phyloP scores from a whole-genome alignment of 768 basidiomycete genomes.

The Trametes cinnabarina region DNA sequence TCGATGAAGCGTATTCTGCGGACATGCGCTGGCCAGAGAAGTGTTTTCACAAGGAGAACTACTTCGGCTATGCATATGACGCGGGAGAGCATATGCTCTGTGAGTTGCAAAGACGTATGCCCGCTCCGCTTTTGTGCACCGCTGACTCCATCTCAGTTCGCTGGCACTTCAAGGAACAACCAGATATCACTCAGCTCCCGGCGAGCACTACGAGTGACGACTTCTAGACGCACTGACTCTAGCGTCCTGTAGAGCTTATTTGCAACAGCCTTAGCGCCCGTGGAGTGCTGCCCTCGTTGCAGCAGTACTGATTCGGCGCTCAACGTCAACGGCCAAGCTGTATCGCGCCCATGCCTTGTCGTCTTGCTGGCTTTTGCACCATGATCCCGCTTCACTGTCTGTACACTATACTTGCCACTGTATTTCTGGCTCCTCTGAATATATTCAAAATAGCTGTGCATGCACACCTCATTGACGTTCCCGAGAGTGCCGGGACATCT shows the following conservation, averaged over 20 bases:
- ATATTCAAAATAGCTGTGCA: no score
- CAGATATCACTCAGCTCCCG: constrained; percentile 22
- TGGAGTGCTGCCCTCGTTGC: no score
- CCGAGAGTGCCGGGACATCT: no score
- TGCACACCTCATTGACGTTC: no score
- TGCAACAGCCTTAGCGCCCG: no score
- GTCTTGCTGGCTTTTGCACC: no score
- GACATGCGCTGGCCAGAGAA: constrained; percentile 34
- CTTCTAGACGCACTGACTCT: not conserved
- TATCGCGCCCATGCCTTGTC: no score
- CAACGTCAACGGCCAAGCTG: no score
- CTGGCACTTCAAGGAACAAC: constrained; percentile 22
- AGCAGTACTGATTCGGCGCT: no score
- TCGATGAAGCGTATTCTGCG: constrained; percentile 24
- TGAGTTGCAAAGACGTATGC: constrained; percentile 27
- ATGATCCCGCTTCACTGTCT: no score
- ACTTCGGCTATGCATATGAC: constrained; percentile 38
- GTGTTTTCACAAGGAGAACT: constrained; percentile 27
- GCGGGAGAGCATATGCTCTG: constrained; percentile 36
- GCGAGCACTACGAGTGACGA: constrained; percentile 15
- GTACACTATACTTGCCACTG: no score
- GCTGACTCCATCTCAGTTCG: constrained; percentile 12
- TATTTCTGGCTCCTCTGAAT: no score
- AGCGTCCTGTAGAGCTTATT: not conserved
- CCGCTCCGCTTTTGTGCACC: not conserved